phyloP scores from a whole-genome alignment of 2,329 filamentous ascomycete species.

The Bipolaris sorokiniana region DNA sequence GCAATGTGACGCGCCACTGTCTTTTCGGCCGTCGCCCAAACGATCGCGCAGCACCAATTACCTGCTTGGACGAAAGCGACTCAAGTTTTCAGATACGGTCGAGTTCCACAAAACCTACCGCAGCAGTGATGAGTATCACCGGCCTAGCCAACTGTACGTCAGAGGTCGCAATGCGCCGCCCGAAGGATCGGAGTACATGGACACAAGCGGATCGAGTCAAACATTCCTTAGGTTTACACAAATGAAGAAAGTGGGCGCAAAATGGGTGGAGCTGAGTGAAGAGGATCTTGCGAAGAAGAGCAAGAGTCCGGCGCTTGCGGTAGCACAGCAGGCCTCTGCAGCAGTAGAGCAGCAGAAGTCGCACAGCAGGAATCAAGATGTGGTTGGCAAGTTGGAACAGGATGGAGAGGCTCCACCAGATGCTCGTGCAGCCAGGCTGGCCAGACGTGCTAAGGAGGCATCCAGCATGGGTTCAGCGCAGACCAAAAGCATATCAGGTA shows the following conservation, averaged over 20 bases:
- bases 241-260: conserved; percentile 27
- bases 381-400: neutral
- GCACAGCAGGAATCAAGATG: neutral
- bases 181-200: conserved; percentile 32
- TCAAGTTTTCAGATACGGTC: conserved; percentile 28
- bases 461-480: neutral
- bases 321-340: neutral
- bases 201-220: conserved; percentile 34
- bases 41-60: conserved; percentile 12
- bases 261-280: conserved; percentile 31
- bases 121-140: conserved; percentile 19
- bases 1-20: conserved; percentile 1
- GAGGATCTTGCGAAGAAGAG: conserved; percentile 19
- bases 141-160: conserved; percentile 28
- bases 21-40: conserved; percentile 11
- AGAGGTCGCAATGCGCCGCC: conserved; percentile 36
- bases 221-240: conserved; percentile 35
- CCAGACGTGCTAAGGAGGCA: conserved; percentile 10
- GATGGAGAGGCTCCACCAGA: conserved; percentile 1
- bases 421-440: conserved; percentile 14
- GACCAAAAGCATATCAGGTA: neutral
- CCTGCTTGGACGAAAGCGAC: conserved; percentile 21
- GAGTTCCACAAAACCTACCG: conserved; percentile 30
- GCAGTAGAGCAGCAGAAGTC: neutral
- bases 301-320: conserved; percentile 1